Base-by-base conservation (phyloP, 768 basidiomycete species). In the Lentinus brumalis region DNA sequence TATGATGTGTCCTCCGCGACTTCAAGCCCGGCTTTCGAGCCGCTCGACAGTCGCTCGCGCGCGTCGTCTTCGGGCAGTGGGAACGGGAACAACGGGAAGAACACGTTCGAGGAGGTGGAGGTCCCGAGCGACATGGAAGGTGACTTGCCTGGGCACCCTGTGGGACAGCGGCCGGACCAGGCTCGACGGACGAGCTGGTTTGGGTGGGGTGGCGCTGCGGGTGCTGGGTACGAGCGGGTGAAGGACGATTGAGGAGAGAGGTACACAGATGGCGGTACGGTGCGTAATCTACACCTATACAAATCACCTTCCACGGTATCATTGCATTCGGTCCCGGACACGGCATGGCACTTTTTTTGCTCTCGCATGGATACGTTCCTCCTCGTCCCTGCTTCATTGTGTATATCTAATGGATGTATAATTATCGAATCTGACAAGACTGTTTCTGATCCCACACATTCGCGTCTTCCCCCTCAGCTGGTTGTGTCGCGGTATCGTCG, bases 61-160 rank as follows among this genome's bases (percentile, higher is more conserved):
- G 67, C 68, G 39, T 59, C 63, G 29, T 83, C 82, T 18, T 76
- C 78, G 7, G 78, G 75, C 15, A 77, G 69, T 76, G 50, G 79
- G 79, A 30, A 76, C 61, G 75, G 60, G 50, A 59, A 50, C 41
- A 42, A 49, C 26, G 46, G 57, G 16, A 50, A 45, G 54, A 53
- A 50, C 31, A 57, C 62, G 15, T 88, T 87, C 62, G 90, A 91
- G 65, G 87, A 91, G 74, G 81, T 86, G 2, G 85, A 87, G 61
- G 84, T 86, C n/a, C 83, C 84, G 44, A 87, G 86, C 57, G 89
- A 91, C 63, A 80, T 79, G 14, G 89, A 91, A 62, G 86, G 84
- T 6, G 83, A 89, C 46, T 63, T 63, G 8, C 49, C 60, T 18
- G 66, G 61, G 16, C 65, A 56, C 21, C 49, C 65, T 5, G 56